A percentile compares a stretch with the other conserved stretches of the same genome.
phyloP scores from a whole-genome alignment of 129 eudicot species.

The Flaveria sonorensis region DNA sequence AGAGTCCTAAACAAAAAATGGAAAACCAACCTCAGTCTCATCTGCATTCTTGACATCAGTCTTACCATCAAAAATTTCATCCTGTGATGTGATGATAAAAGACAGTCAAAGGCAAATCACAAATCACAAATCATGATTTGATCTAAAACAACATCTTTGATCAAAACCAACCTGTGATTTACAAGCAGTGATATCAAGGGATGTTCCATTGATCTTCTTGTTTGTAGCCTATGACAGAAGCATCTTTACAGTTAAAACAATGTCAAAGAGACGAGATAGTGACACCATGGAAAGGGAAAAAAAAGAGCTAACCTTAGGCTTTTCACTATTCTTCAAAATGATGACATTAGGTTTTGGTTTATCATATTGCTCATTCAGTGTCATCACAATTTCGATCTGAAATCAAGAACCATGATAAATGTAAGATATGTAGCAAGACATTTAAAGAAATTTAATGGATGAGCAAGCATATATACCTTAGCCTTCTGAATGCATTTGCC shows the following conservation, averaged over 20 bases:
- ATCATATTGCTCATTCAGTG: constrained; percentile 21
- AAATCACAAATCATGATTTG: constrained; percentile 1
- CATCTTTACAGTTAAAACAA: constrained; percentile 3
- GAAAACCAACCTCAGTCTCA: constrained; percentile 6
- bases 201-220: constrained; percentile 21
- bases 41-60: constrained; percentile 14
- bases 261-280: not conserved
- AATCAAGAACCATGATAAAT: constrained; percentile 2
- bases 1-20: not conserved
- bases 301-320: constrained; percentile 22
- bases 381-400: constrained; percentile 35
- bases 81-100: constrained; percentile 10
- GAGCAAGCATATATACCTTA: constrained; percentile 24
- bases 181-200: constrained; percentile 18
- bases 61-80: constrained; percentile 11
- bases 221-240: constrained; percentile 14
- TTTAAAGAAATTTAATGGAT: not conserved
- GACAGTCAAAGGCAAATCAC: constrained; percentile 2
- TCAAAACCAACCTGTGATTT: constrained; percentile 28
- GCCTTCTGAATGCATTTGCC: constrained; percentile 27
- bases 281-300: not conserved
- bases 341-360: constrained; percentile 21
- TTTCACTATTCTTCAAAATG: constrained; percentile 18
- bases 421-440: constrained; percentile 1
- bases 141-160: not conserved